Evolutionary conservation across 306 rosid species (phyloP).

Genomic region (Vigna nakashimae): DNA sequence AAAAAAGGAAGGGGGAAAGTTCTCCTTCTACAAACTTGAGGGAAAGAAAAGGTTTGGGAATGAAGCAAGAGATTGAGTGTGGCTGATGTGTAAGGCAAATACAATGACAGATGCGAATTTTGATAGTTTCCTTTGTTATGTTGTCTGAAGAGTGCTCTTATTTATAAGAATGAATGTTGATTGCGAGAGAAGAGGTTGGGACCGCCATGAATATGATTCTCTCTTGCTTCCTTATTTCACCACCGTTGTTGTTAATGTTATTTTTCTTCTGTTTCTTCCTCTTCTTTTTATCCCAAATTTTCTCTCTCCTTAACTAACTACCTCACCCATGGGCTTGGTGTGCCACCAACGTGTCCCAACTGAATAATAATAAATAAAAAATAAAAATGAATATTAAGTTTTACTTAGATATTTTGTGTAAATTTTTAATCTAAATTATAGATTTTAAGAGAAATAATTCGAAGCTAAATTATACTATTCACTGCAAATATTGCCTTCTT

Average conservation of each 20-base stretch:
- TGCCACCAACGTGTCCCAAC: constrained; percentile 30
- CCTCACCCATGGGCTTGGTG: constrained; percentile 20
- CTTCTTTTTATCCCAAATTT: neutral
- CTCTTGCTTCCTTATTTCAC: neutral
- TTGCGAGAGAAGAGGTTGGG: neutral
- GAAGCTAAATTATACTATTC: too few relatives aligned
- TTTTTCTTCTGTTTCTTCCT: neutral
- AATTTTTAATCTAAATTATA: too few relatives aligned
- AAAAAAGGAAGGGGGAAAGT: neutral
- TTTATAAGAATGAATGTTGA: constrained; percentile 11
- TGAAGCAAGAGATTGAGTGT: constrained; percentile 83
- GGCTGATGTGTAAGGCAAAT: constrained; percentile 40
- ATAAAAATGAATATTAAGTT: too few relatives aligned
- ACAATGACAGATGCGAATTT: constrained; percentile 50
- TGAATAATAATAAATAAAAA: neutral
- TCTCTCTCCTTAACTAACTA: constrained; percentile 36
- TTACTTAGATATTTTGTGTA: too few relatives aligned
- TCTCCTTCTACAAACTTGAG: neutral
- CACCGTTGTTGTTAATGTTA: neutral
- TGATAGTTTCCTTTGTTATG: constrained; percentile 5
- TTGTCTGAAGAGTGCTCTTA: neutral
- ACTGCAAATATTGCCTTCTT: too few relatives aligned
- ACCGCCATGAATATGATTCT: neutral
- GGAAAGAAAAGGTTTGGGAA: constrained; percentile 57
- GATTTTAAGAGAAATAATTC: too few relatives aligned